Evolutionary conservation across 306 rosid species (phyloP), one percentile per base, ranked within the genome.

Genomic region (Sicyos edulis): DNA sequence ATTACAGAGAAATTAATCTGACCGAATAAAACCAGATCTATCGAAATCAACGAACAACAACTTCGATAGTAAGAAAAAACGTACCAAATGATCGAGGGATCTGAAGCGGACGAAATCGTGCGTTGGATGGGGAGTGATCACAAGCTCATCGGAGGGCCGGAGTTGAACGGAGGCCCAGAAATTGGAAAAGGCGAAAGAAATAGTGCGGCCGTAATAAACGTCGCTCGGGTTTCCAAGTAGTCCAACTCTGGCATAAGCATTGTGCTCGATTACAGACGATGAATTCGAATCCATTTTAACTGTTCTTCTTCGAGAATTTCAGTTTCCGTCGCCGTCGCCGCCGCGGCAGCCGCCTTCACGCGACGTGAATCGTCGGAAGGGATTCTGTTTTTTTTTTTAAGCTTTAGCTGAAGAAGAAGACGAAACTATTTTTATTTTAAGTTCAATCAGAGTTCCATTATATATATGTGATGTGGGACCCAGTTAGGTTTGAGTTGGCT

Each of bases 181-280:
- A 66, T 88, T 87, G n/a, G 80, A 83, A 20, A 89, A 22, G 24
- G 83, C 80, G 72, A 93, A 78, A 20, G 99, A 81, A 65, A 91
- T 87, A 0, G 96, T 82, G 0, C 82, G 80, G 55, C 99, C 96
- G 47, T 14, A 74, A 72, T 93, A 93, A 0, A 91, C 99, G 29
- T 93, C 99, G 80, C 97, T 93, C 0, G 99, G 99, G 68, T 93
- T 93, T 0, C 99, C 99, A 0, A 93, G 79, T 3, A 93, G 51
- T 0, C 99, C 99, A 4, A 91, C 90, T 17, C 99, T 72, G 0
- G 97, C 97, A 74, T 86, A 86, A 1, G 89, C 85, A 69, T 71
- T 79, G 85, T 85, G 97, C 60, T 78, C 75, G 13, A 87, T 86
- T 22, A 54, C 12, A 6, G 74, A 32, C 16, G 75, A 71, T 45